Conservation (phyloP, 352 stramenopile genomes). For the Aphanomyces astaci region DNA sequence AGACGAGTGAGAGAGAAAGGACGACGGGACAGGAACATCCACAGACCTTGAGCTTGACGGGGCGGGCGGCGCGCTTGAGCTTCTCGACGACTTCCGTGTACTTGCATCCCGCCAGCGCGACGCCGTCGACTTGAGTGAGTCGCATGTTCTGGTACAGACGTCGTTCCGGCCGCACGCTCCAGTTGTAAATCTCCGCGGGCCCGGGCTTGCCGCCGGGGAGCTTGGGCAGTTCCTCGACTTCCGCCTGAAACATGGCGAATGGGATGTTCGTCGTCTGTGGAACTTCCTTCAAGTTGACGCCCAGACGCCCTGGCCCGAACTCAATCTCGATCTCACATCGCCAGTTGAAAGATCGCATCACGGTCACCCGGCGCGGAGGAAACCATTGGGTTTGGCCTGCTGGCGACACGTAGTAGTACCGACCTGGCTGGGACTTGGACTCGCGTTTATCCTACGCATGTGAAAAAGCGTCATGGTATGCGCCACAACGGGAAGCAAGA, state of each 20-base stretch:
- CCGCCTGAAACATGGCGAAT: conserved; percentile 81
- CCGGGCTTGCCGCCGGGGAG: conserved; percentile 70
- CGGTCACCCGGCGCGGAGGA: conserved; percentile 28
- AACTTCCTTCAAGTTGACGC: conserved; percentile 74
- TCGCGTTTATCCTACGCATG: conserved; percentile 60
- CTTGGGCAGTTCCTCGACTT: conserved; percentile 83
- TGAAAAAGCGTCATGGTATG: neutral
- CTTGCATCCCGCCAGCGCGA: conserved; percentile 56
- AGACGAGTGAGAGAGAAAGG: neutral
- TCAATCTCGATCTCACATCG: conserved; percentile 76
- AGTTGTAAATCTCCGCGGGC: conserved; percentile 81
- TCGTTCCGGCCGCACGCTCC: conserved; percentile 76
- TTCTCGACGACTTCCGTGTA: conserved; percentile 79
- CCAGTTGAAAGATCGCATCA: conserved; percentile 68
- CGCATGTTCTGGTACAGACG: conserved; percentile 79
- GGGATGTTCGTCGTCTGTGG: conserved; percentile 64
- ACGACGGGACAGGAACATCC: neutral
- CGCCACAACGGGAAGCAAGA: neutral
- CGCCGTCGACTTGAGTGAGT: conserved; percentile 67
- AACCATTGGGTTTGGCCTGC: conserved; percentile 78
- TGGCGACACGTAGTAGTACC: conserved; percentile 81
- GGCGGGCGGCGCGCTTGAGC: conserved; percentile 59
- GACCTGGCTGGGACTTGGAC: conserved; percentile 78
- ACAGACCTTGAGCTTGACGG: conserved; percentile 58
- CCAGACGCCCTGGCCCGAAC: conserved; percentile 68